Evolutionary conservation across 192 early-diverging fungal species (phyloP).

Genomic region (Coemansia sp.): DNA sequence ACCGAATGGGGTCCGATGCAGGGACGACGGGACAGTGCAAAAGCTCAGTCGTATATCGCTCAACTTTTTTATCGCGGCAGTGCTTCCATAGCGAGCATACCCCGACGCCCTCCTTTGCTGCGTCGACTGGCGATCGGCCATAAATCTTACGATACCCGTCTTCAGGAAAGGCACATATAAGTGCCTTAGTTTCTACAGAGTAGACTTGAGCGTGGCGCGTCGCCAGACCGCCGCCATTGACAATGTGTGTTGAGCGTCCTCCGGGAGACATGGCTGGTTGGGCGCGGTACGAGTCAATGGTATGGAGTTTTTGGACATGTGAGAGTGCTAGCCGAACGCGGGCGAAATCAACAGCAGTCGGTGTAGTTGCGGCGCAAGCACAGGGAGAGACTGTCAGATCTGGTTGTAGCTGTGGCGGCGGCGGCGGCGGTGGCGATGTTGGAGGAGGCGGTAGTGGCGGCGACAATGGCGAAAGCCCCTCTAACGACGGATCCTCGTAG

Average conservation of each 20-base stretch:
- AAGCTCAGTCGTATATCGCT: constrained; percentile 27
- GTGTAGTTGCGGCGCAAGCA: constrained; percentile 40
- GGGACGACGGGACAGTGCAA: constrained; percentile 22
- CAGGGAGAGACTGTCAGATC: constrained; percentile 11
- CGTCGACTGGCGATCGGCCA: constrained; percentile 23
- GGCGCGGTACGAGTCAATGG: constrained; percentile 17
- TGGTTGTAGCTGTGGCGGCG: not conserved
- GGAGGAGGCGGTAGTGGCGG: constrained; percentile 13
- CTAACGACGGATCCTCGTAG: constrained; percentile 34
- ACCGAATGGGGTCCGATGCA: constrained; percentile 35
- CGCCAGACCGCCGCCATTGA: constrained; percentile 19
- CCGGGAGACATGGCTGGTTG: constrained; percentile 8
- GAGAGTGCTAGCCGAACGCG: constrained; percentile 36
- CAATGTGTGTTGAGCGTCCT: not conserved
- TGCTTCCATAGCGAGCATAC: constrained; percentile 36
- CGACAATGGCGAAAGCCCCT: constrained; percentile 21
- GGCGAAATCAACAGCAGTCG: constrained; percentile 29
- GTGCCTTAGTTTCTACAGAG: constrained; percentile 31
- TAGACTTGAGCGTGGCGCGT: constrained; percentile 57
- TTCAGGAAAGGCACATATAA: constrained; percentile 56
- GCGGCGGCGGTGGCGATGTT: not conserved
- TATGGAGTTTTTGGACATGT: constrained; percentile 47
- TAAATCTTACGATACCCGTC: constrained; percentile 41
- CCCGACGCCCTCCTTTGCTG: constrained; percentile 21
- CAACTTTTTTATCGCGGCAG: constrained; percentile 27